Percentiles rank a stretch among this genome's conserved stretches.
These are phyloP conservation scores for Chlorella ohadii DNA, from an alignment of 139 green algal species.

Conservation along the genomic window DNA sequence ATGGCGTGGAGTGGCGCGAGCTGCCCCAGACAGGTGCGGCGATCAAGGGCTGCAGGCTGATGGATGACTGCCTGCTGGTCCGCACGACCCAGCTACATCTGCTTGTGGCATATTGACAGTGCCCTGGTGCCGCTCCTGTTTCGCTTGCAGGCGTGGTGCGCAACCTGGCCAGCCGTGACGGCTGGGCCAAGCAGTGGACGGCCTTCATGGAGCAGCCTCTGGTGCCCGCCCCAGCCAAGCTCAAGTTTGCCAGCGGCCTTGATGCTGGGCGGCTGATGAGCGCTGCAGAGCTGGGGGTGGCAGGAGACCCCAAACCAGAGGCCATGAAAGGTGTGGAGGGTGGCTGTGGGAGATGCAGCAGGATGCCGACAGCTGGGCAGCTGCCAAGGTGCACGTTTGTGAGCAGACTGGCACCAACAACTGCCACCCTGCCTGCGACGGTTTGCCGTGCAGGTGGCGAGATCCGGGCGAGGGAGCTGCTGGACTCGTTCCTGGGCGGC, in stretches of 20 bases:
- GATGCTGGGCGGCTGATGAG: neutral
- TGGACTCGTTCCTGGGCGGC: neutral
- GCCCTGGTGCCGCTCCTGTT: neutral
- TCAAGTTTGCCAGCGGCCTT: neutral
- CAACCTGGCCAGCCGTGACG: neutral
- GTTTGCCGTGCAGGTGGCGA: neutral
- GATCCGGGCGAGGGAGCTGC: neutral
- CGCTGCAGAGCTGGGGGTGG: neutral
- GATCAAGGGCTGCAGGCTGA: too few relatives aligned
- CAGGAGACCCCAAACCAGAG: neutral
- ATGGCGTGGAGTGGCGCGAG: slow-evolving; percentile 1
- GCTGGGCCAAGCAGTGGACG: slow-evolving; percentile 16
- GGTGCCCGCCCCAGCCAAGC: neutral
- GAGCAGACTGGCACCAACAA: too few relatives aligned
- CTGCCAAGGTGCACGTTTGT: neutral
- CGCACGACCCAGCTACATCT: too few relatives aligned
- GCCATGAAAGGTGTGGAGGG: slow-evolving; percentile 2
- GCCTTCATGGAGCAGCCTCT: neutral
- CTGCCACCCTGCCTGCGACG: too few relatives aligned
- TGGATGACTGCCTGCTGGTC: too few relatives aligned
- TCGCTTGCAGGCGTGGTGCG: neutral
- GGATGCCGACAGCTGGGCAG: too few relatives aligned
- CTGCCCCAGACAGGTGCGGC: slow-evolving; percentile 14
- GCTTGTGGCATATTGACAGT: too few relatives aligned
- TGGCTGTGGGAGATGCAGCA: too few relatives aligned